Evolutionary conservation across 306 rosid genomes (phyloP).

Genomic region (Acacia melanoxylon): DNA sequence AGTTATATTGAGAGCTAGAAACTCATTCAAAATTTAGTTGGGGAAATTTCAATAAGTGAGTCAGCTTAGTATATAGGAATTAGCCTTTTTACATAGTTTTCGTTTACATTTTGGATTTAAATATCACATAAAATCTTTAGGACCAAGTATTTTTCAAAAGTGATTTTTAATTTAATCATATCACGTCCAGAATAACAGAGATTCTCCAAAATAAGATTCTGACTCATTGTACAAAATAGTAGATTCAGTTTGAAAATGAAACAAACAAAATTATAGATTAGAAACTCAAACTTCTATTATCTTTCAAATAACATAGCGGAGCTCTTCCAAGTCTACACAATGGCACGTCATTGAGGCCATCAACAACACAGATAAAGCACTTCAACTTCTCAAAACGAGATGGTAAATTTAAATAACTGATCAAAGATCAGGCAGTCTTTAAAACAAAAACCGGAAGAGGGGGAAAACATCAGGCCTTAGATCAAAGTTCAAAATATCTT

Average conservation of each 20-base stretch:
- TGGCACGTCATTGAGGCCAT: neutral
- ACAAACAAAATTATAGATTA: neutral
- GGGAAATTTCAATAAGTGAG: neutral
- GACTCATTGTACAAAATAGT: neutral
- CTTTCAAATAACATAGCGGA: neutral
- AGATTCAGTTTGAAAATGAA: neutral
- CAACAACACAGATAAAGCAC: neutral
- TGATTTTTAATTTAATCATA: neutral
- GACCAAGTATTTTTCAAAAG: neutral
- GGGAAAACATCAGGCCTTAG: neutral
- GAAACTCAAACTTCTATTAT: neutral
- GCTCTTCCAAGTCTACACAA: neutral
- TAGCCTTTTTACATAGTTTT: neutral
- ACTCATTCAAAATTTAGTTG: neutral
- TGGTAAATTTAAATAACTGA: neutral
- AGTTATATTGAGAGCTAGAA: neutral
- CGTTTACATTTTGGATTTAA: neutral
- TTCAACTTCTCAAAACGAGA: conserved; percentile 1
- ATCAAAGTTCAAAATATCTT: neutral
- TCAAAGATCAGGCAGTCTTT: neutral
- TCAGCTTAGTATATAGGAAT: neutral
- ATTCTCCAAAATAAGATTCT: neutral
- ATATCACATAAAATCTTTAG: neutral
- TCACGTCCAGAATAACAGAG: neutral
- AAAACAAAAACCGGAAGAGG: neutral